Conservation (phyloP, 78 protist genomes). For the Planoprotostelium fungivorum region DNA sequence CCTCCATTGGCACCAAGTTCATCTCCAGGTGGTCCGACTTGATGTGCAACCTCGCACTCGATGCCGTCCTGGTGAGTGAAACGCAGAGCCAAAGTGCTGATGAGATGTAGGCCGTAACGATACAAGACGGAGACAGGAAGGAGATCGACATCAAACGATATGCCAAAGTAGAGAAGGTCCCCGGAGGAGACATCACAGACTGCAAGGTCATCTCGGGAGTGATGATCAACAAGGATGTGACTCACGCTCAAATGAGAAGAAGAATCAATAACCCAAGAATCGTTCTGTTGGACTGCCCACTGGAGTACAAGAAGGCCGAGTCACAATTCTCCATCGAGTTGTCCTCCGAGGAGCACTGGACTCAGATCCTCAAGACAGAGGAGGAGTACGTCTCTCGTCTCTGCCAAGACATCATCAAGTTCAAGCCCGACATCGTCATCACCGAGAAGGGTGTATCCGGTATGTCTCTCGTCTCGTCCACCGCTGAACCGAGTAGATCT, state of each 20-base stretch:
- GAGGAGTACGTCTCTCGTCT: slow-evolving; percentile 87
- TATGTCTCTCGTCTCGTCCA: background rate
- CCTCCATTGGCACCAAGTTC: slow-evolving; percentile 91
- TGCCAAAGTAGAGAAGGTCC: slow-evolving; percentile 96
- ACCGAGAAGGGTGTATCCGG: slow-evolving; percentile 98
- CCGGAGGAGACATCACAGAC: slow-evolving; percentile 97
- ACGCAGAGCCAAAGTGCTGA: background rate
- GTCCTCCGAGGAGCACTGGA: slow-evolving; percentile 82
- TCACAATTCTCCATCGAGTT: slow-evolving; percentile 89
- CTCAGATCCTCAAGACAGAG: slow-evolving; percentile 80
- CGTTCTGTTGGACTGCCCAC: slow-evolving; percentile 95
- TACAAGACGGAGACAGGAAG: slow-evolving; percentile 49
- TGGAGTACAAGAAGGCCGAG: slow-evolving; percentile 99
- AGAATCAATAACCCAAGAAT: slow-evolving; percentile 95
- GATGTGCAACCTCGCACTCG: slow-evolving; percentile 90
- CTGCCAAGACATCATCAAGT: slow-evolving; percentile 80
- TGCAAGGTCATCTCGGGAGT: slow-evolving; percentile 93
- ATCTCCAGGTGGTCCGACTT: slow-evolving; percentile 68
- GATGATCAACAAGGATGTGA: slow-evolving; percentile 97
- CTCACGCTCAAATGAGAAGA: slow-evolving; percentile 95
- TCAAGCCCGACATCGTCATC: slow-evolving; percentile 98
- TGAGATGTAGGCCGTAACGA: slow-evolving; percentile 48
- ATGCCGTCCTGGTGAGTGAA: slow-evolving; percentile 80
- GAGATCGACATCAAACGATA: slow-evolving; percentile 97
- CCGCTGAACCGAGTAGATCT: slow-evolving; percentile 26